A percentile compares a stretch with the other conserved stretches of the same genome.
phyloP scores from a whole-genome alignment of 805 yeast genomes.

The Candida succiphila region DNA sequence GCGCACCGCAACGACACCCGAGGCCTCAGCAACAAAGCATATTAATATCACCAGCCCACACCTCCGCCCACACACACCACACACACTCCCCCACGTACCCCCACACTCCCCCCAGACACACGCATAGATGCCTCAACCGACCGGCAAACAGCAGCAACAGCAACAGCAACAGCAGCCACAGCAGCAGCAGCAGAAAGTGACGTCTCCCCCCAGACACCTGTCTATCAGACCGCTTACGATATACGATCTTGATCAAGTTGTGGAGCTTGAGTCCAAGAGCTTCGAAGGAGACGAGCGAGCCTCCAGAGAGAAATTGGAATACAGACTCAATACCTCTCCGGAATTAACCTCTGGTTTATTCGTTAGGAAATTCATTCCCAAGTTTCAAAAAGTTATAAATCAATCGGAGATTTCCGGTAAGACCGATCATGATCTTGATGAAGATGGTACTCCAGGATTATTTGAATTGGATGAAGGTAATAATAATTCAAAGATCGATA shows the following conservation, averaged over 20 bases:
- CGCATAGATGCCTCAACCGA: no score
- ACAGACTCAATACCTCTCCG: constrained; percentile 75
- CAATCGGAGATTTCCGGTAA: constrained; percentile 13
- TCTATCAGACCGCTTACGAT: constrained; percentile 70
- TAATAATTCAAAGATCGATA: constrained; percentile 9
- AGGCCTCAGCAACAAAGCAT: no score
- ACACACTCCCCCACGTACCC: no score
- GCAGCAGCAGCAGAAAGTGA: no score
- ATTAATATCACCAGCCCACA: no score
- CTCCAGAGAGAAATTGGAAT: constrained; percentile 48
- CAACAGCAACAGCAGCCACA: no score
- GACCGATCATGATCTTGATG: constrained; percentile 6
- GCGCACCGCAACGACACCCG: no score
- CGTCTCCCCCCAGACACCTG: constrained; percentile 53
- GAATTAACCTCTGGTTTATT: constrained; percentile 87
- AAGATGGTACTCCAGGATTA: constrained; percentile 4
- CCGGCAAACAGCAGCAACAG: no score
- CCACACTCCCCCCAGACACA: no score
- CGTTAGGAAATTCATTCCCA: constrained; percentile 51
- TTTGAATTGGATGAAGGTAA: constrained; percentile 6
- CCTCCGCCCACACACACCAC: no score
- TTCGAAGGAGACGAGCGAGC: constrained; percentile 68
- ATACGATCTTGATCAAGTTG: constrained; percentile 59
- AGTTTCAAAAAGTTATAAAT: constrained; percentile 30
- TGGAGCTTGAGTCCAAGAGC: constrained; percentile 53